Evolutionary conservation across 2,329 filamentous ascomycete species (phyloP), one percentile per base, ranked within the genome.

Genomic region (Stemphylium lycopersici): DNA sequence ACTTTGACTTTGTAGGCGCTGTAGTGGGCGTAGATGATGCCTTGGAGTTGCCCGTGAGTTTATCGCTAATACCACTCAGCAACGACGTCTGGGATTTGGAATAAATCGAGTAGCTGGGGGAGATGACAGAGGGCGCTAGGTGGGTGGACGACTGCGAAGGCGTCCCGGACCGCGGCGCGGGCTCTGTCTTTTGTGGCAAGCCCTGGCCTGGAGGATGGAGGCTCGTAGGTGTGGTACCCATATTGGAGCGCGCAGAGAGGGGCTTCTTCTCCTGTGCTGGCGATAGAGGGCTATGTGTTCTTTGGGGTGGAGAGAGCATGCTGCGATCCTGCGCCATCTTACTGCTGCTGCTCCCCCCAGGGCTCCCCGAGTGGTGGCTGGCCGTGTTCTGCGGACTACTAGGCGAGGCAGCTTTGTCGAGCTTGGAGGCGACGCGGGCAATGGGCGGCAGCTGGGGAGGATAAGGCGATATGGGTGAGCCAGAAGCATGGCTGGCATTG

Each of bases 401-500:
- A 34, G 50, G 37, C 33, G 59, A 50, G 20, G 52, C 58, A n/a
- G 62, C 49, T 47, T 59, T 65, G 42, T 71, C 65, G 26, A 70
- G 59, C 61, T 67, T 70, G 24, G 71, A 76, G 48, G 71, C 72
- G 16, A 77, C 65, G 55, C 75, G 72, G 32, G 74, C 62, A 43
- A 77, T 76, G 41, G 75, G 74, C 8, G 75, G 75, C 18, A 77
- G 66, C 48, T 71, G 67, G 12, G 75, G 75, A 15, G 75, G 75
- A 32, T 61, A 73, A 5, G 73, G 72, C 54, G 70, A 73, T 42
- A 77, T 67, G 50, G 75, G 75, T 40, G 74, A 75, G 58, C 41
- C 61, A 6, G 72, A 68, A 16, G 63, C 34, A 53, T 66, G 56
- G 63, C 65, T 69, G 32, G 64, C 63, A 59, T 61, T 66, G 55